Evolutionary conservation across 1,284 basidiomycete genomes (phyloP).

Genomic region (Exobasidium cylindrosporum): DNA sequence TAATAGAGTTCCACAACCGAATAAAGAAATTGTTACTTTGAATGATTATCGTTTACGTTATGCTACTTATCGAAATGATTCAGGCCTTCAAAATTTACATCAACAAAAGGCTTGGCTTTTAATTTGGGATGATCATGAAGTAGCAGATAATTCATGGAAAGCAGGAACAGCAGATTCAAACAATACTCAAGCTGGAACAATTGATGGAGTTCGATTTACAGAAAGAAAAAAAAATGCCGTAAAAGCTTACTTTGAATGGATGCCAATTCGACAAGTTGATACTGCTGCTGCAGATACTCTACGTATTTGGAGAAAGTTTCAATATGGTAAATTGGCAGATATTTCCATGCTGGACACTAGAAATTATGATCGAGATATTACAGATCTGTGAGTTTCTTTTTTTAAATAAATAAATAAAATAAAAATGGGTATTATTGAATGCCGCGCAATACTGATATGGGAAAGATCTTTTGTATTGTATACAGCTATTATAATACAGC

Average conservation of each 20-base stretch:
- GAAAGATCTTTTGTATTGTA: constrained; percentile 58
- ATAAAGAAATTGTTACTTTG: constrained; percentile 65
- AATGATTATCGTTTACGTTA: constrained; percentile 66
- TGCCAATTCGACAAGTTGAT: constrained; percentile 67
- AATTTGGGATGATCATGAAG: constrained; percentile 64
- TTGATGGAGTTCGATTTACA: constrained; percentile 58
- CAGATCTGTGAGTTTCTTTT: not conserved
- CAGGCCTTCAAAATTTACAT: constrained; percentile 26
- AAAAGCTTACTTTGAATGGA: constrained; percentile 69
- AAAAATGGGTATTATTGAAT: no score
- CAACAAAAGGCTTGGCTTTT: constrained; percentile 23
- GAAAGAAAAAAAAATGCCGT: constrained; percentile 67
- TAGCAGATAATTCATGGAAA: constrained; percentile 67
- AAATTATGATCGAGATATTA: constrained; percentile 63
- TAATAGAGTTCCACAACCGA: constrained; percentile 53
- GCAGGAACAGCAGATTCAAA: constrained; percentile 66
- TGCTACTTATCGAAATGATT: constrained; percentile 59
- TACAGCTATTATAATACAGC: constrained; percentile 65
- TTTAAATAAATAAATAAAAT: no score
- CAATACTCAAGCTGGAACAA: constrained; percentile 60
- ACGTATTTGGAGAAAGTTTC: constrained; percentile 66
- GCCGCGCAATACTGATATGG: no score
- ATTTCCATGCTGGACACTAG: constrained; percentile 64
- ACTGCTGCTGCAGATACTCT: constrained; percentile 60
- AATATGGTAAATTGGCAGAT: constrained; percentile 35